Percentiles rank a stretch among this genome's conserved stretches.
Conservation (phyloP, 1,284 basidiomycete genomes). For the Trichosporon faecale region DNA sequence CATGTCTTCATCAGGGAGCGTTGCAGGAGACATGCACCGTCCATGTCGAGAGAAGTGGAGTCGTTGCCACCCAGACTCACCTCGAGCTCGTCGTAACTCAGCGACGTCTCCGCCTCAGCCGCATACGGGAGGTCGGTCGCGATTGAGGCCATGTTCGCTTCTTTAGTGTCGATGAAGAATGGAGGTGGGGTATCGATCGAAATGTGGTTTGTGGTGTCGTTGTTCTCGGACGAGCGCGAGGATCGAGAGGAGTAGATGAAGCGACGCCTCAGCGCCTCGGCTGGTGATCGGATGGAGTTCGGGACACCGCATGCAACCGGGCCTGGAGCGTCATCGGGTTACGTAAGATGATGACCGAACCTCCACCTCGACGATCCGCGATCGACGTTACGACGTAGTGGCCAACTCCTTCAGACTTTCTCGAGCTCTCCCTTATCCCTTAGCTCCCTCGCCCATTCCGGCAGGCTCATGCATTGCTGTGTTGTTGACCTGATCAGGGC, state of each 20-base stretch:
- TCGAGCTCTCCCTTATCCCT: too few species aligned
- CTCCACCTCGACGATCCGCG: background rate
- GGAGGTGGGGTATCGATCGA: background rate
- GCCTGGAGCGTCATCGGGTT: background rate
- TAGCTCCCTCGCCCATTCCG: too few species aligned
- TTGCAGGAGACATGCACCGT: too few species aligned
- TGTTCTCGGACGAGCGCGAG: background rate
- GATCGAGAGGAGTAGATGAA: background rate
- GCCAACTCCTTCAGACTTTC: too few species aligned
- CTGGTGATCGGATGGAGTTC: constrained; percentile 2
- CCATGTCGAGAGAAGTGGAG: too few species aligned
- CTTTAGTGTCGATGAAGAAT: background rate
- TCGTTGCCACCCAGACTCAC: constrained; percentile 55
- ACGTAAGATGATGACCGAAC: background rate
- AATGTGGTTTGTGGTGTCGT: background rate
- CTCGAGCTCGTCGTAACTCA: constrained; percentile 85
- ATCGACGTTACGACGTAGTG: too few species aligned
- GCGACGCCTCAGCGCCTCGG: constrained; percentile 10
- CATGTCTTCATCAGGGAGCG: too few species aligned
- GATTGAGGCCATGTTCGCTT: constrained; percentile 3
- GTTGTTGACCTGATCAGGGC: too few species aligned
- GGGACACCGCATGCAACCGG: background rate
- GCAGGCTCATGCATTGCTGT: too few species aligned
- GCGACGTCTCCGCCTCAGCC: constrained; percentile 84
- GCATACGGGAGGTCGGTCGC: constrained; percentile 87